Base-by-base conservation (phyloP, 1,139 yeast genomes). In the Diutina rugosa region DNA sequence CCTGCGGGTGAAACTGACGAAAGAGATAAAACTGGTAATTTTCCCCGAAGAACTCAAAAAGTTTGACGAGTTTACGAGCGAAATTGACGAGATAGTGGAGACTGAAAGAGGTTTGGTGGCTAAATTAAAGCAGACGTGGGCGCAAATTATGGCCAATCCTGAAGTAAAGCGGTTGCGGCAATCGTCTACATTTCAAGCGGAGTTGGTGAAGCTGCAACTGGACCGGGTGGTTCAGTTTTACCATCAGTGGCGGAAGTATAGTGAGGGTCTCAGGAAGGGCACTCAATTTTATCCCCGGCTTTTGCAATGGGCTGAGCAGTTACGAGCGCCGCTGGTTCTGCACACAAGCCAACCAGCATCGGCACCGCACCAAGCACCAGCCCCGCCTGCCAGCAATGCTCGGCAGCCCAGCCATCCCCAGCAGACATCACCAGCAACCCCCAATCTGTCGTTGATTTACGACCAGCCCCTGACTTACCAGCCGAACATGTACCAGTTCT, bases 21-120 rank as follows among this genome's bases (percentile, higher is more conserved):
- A 77, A 51, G 93, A 86, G 60, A 77, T 85, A 57, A 78, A 77
- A 61, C 72, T 74, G 35, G 71, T 74, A 46, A 76, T 89, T 26
- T 91, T 91, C 67, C 80, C 84, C 16, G 79, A 81, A 57, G 97
- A 90, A 67, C 72, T 93, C 61, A 81, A 79, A 56, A 93, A 93
- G 68, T 93, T 90, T 66, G 80, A 80, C 47, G 87, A 87, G 0
- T 84, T 82, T 62, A 82, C 82, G 57, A 73, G 78, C 4, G 80
- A 95, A 57, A 73, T 93, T 49, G 89, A 85, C 54, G 80, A 83
- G 4, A 80, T 93, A 16, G 77, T 85, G 21, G 78, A 75, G 55
- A 83, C 82, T 56, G 96, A 90, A 65, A 76, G 78, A 53, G 69
- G 72, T 4, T 69, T 84, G 45, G 76, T 90, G 38, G 72, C 72